phyloP scores from a whole-genome alignment of 1,284 basidiomycete species.

The Cutaneotrichosporon curvatum region DNA sequence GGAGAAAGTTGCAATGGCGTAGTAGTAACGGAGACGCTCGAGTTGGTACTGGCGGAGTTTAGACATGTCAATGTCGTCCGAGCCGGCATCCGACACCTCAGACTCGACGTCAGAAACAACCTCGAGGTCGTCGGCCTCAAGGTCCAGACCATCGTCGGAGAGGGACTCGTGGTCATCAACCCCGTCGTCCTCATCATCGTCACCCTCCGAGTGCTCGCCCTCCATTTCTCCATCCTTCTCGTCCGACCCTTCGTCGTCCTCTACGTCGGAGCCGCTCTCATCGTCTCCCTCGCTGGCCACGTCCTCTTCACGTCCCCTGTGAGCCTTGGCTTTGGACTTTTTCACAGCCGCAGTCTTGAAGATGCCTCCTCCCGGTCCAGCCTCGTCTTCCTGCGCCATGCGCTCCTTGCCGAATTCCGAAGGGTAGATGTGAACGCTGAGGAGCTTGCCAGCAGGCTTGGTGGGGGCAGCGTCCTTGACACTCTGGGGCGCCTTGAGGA shows the following conservation, averaged over 20 bases:
- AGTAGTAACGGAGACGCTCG: constrained; percentile 92
- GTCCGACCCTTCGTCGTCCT: constrained; percentile 15
- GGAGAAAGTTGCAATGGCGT: constrained; percentile 89
- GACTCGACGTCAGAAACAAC: constrained; percentile 36
- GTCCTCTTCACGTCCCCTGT: not conserved
- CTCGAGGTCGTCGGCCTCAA: constrained; percentile 29
- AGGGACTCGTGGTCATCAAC: constrained; percentile 40
- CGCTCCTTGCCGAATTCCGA: constrained; percentile 88
- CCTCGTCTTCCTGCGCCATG: constrained; percentile 76
- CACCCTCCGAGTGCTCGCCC: constrained; percentile 17
- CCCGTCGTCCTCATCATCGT: constrained; percentile 52
- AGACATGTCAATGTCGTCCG: constrained; percentile 71
- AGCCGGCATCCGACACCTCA: constrained; percentile 36
- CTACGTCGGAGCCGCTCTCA: constrained; percentile 1
- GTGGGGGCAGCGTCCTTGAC: constrained; percentile 32
- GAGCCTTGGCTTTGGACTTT: constrained; percentile 10
- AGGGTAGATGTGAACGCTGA: constrained; percentile 77
- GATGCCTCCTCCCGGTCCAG: constrained; percentile 82
- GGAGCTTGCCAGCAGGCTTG: constrained; percentile 55
- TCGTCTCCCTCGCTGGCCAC: constrained; percentile 1
- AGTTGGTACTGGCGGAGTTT: constrained; percentile 88
- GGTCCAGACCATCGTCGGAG: constrained; percentile 14
- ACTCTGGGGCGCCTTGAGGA: constrained; percentile 51
- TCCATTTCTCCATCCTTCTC: constrained; percentile 12
- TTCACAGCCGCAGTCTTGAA: constrained; percentile 48